These are phyloP conservation scores for Bryoglossum gracile DNA, from an alignment of 495 filamentous ascomycete genomes.

Conservation along the genomic window DNA sequence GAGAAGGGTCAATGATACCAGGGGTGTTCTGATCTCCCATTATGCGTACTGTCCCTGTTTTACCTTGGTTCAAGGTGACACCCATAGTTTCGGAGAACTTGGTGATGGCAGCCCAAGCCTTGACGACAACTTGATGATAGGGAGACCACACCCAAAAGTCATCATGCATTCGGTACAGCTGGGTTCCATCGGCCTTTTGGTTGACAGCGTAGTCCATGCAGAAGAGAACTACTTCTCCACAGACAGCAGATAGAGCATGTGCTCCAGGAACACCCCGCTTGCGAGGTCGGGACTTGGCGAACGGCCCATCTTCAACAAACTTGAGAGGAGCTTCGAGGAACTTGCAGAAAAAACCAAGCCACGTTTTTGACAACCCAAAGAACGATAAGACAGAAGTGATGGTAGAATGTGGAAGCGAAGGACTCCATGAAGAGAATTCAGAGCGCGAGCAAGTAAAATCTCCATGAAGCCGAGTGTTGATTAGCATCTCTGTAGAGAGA, in stretches of 20 bases:
- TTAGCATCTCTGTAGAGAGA: conserved; percentile 54
- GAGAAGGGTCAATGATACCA: conserved; percentile 26
- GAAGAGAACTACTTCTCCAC: conserved; percentile 57
- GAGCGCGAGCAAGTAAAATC: conserved; percentile 55
- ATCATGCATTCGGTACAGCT: conserved; percentile 57
- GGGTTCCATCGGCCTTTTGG: conserved; percentile 42
- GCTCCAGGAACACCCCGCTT: conserved; percentile 52
- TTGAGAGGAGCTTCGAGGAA: conserved; percentile 55
- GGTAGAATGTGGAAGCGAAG: conserved; percentile 53
- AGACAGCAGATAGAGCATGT: conserved; percentile 50
- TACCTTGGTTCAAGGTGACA: conserved; percentile 48
- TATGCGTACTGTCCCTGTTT: conserved; percentile 51
- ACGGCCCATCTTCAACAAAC: conserved; percentile 46
- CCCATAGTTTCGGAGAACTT: conserved; percentile 49
- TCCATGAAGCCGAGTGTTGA: conserved; percentile 48
- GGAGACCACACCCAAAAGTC: conserved; percentile 65
- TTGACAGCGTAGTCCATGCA: conserved; percentile 62
- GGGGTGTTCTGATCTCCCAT: conserved; percentile 18
- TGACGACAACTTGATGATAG: conserved; percentile 42
- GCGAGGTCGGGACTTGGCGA: conserved; percentile 33
- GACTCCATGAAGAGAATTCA: conserved; percentile 55
- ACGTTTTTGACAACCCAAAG: conserved; percentile 52
- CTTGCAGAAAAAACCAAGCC: conserved; percentile 53
- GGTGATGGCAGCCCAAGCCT: conserved; percentile 52
- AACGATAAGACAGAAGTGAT: conserved; percentile 48